Percentiles rank a stretch among this genome's conserved stretches.
phyloP scores from a whole-genome alignment of 306 rosid species.

The Ammopiptanthus mongolicus region DNA sequence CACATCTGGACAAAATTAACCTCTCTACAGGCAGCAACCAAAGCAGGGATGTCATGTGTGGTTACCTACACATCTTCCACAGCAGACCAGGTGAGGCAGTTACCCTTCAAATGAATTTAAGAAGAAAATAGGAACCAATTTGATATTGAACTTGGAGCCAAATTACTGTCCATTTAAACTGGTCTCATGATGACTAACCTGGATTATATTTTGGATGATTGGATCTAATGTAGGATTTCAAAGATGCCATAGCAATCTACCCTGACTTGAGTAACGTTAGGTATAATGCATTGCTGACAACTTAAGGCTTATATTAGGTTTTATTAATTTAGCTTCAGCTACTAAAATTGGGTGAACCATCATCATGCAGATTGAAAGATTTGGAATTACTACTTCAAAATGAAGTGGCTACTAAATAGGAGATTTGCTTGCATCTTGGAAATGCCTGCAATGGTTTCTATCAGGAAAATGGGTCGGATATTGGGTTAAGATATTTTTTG shows the following conservation, averaged over 20 bases:
- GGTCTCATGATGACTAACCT: constrained; percentile 4
- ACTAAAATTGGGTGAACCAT: constrained; percentile 12
- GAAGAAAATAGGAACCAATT: neutral
- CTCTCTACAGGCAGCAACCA: constrained; percentile 68
- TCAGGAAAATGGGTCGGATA: neutral
- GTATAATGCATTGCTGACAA: constrained; percentile 34
- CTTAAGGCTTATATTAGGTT: neutral
- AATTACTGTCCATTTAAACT: constrained; percentile 1
- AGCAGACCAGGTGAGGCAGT: constrained; percentile 63
- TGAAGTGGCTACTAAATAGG: constrained; percentile 53
- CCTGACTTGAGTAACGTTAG: constrained; percentile 76
- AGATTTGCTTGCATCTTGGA: neutral
- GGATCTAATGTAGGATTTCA: constrained; percentile 56
- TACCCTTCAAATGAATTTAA: neutral
- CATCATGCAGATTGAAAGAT: constrained; percentile 71
- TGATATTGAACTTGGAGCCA: neutral
- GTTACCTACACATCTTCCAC: constrained; percentile 84
- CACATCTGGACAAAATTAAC: constrained; percentile 12
- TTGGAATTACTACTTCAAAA: constrained; percentile 60
- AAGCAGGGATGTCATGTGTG: constrained; percentile 91
- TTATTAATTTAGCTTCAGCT: neutral
- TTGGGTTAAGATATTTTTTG: constrained; percentile 13
- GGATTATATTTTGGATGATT: constrained; percentile 2
- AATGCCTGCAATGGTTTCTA: neutral
- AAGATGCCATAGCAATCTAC: constrained; percentile 73